Conservation (phyloP, 2,329 filamentous ascomycete species). For the Alternaria viburni region DNA sequence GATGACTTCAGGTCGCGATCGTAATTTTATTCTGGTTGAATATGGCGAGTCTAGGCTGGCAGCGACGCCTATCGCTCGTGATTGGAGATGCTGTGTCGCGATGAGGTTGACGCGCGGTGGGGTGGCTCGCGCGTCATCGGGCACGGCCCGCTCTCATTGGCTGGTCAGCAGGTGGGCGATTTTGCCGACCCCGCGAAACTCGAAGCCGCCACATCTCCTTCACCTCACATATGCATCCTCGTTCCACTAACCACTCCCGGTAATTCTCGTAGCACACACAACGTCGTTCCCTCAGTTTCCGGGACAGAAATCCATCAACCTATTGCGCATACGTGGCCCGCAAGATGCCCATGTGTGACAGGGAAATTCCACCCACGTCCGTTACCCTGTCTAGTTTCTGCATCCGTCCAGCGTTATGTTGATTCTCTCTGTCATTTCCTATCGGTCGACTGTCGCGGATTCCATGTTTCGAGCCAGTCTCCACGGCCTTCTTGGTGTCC, state of each 20-base stretch:
- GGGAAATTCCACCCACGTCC: background rate
- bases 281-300: accelerated
- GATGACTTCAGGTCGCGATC: background rate
- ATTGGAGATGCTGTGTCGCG: background rate
- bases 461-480: background rate
- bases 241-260: background rate
- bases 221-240: background rate
- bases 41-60: background rate
- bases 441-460: background rate
- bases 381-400: background rate
- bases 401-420: background rate
- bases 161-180: background rate
- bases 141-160: background rate
- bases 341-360: background rate
- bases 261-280: background rate
- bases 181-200: background rate
- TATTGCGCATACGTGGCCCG: background rate
- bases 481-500: background rate
- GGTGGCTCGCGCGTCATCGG: background rate
- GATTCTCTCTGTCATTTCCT: background rate
- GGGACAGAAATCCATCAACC: background rate
- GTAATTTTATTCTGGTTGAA: background rate
- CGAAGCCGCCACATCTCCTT: background rate
- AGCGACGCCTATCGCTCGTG: background rate
- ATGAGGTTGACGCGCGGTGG: background rate